Evolutionary conservation across 1,284 basidiomycete genomes (phyloP).

Genomic region (Boletus sp.): DNA sequence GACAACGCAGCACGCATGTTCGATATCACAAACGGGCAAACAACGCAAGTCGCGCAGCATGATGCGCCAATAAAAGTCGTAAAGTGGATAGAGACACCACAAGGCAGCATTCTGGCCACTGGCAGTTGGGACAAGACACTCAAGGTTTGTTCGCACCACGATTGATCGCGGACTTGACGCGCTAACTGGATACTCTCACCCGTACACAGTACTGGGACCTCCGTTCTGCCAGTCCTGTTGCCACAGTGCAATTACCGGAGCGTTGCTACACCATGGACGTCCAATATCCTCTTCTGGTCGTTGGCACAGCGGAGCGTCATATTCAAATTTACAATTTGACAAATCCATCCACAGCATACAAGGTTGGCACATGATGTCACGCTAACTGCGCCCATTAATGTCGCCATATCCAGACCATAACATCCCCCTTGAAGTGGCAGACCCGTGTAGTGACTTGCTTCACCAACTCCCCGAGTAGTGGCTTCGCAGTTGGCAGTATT

Average conservation of each 20-base stretch:
- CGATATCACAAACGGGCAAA: slow-evolving; percentile 69
- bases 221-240: slow-evolving; percentile 68
- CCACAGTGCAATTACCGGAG: slow-evolving; percentile 79
- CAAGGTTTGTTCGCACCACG: slow-evolving; percentile 48
- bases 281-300: slow-evolving; percentile 83
- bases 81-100: slow-evolving; percentile 65
- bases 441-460: slow-evolving; percentile 89
- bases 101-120: slow-evolving; percentile 71
- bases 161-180: not conserved
- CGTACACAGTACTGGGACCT: slow-evolving; percentile 84
- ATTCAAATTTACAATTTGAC: slow-evolving; percentile 86
- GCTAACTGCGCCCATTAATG: slow-evolving; percentile 2
- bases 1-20: slow-evolving; percentile 80
- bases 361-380: slow-evolving; percentile 41
- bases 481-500: slow-evolving; percentile 90
- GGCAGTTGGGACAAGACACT: slow-evolving; percentile 88
- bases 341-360: slow-evolving; percentile 73
- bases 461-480: slow-evolving; percentile 61
- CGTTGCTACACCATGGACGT: slow-evolving; percentile 88
- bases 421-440: slow-evolving; percentile 91
- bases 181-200: not conserved
- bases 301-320: slow-evolving; percentile 91
- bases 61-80: slow-evolving; percentile 75
- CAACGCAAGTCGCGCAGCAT: slow-evolving; percentile 72
- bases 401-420: slow-evolving; percentile 52